Evolutionary conservation across 192 early-diverging fungal genomes (phyloP).

Genomic region (Coemansia sp.): DNA sequence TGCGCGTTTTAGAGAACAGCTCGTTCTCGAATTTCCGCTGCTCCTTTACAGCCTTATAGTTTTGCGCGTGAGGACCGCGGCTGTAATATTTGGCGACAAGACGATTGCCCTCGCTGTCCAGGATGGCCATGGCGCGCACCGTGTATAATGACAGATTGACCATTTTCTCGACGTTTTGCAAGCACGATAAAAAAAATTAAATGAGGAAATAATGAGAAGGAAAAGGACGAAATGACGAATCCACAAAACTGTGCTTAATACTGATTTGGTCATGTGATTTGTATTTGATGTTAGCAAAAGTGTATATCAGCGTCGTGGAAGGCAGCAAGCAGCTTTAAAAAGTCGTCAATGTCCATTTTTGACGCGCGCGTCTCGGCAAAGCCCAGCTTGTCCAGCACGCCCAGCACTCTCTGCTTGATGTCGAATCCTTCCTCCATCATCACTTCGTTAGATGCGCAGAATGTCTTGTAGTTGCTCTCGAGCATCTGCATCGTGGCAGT

Average conservation of each 20-base stretch:
- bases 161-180: slow-evolving; percentile 45
- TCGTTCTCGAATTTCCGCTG: slow-evolving; percentile 90
- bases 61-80: slow-evolving; percentile 25
- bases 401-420: slow-evolving; percentile 77
- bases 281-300: slow-evolving; percentile 63
- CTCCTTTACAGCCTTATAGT: slow-evolving; percentile 64
- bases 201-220: not conserved
- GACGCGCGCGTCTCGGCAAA: slow-evolving; percentile 77
- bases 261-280: not conserved
- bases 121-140: slow-evolving; percentile 82
- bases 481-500: slow-evolving; percentile 84
- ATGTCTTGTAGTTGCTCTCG: slow-evolving; percentile 96
- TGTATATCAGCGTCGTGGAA: slow-evolving; percentile 93
- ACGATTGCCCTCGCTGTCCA: slow-evolving; percentile 91
- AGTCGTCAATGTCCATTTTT: slow-evolving; percentile 94
- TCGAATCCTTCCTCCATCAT: slow-evolving; percentile 84
- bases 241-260: not conserved
- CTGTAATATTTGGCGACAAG: slow-evolving; percentile 92
- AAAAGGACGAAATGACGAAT: not conserved
- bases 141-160: slow-evolving; percentile 84
- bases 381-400: slow-evolving; percentile 67
- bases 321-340: slow-evolving; percentile 81
- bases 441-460: slow-evolving; percentile 76
- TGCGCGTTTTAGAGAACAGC: slow-evolving; percentile 90
- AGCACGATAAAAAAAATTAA: not conserved